A percentile compares a stretch with the other conserved stretches of the same genome.
Evolutionary conservation across 129 eudicot genomes (phyloP).

Genomic region (Artemisia tridentata): DNA sequence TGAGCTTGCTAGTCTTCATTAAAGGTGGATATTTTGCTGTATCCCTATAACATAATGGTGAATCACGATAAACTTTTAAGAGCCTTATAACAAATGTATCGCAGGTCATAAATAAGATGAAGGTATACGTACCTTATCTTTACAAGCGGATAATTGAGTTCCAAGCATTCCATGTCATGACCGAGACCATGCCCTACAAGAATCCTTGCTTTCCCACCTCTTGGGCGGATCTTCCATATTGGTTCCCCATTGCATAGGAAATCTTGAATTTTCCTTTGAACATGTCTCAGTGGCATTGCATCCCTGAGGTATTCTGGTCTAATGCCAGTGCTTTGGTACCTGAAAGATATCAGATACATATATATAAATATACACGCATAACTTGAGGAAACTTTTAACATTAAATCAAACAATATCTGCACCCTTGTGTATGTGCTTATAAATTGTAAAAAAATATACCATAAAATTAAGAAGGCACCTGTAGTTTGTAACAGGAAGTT

Average conservation of each 20-base stretch:
- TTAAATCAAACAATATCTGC: neutral
- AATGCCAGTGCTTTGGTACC: constrained; percentile 85
- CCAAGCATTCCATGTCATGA: constrained; percentile 80
- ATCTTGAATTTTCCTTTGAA: constrained; percentile 78
- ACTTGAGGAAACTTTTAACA: neutral
- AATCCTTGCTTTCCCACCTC: constrained; percentile 74
- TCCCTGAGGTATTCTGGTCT: constrained; percentile 75
- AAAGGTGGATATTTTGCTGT: constrained; percentile 92
- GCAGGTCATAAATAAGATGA: neutral
- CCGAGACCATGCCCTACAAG: constrained; percentile 89
- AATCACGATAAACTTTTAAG: neutral
- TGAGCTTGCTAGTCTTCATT: constrained; percentile 99
- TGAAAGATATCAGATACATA: constrained; percentile 10
- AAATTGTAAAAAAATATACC: constrained; percentile 4
- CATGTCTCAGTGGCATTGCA: constrained; percentile 85
- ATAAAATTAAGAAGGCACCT: constrained; percentile 34
- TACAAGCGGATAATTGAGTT: constrained; percentile 60
- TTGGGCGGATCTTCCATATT: constrained; percentile 85
- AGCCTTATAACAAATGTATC: neutral
- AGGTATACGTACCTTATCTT: constrained; percentile 58
- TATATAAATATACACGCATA: neutral
- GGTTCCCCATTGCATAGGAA: constrained; percentile 93
- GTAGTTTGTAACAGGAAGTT: constrained; percentile 68
- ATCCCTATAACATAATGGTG: constrained; percentile 53
- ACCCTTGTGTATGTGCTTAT: neutral